Base-by-base conservation (phyloP, 2,329 filamentous ascomycete genomes). In the Dryadomyces quercivorus region DNA sequence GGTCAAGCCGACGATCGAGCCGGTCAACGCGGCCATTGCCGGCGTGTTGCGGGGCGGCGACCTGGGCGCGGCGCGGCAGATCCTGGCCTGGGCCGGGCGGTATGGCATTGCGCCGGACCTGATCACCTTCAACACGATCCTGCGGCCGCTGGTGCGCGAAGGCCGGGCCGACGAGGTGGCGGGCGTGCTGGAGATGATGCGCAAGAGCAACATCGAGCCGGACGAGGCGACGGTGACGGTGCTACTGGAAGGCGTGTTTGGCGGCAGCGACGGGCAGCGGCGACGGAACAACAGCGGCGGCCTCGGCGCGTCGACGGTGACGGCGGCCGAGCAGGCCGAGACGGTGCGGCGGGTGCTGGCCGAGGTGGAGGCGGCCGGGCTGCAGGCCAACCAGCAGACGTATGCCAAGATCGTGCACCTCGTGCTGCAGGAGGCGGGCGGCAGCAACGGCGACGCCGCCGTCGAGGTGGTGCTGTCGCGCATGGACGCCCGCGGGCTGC, bases 211-310 rank as follows among this genome's bases (percentile, higher is more conserved):
- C 2, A 66, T 88, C 31, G 60, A 73, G 34, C 77, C 83, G 1
- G 81, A 90, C 64, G 72, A 75, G n/a, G 77, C 76, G 6, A 93
- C 88, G 0, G 88, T 87, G 66, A 86, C 82, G 21, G 80, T 88
- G 58, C 74, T 93, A 55, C 72, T 93, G 8, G 81, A 85, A 45
- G 77, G 76, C 62, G 66, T 78, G 69, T 80, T 59, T 20, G 59
- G 57, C 61, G 63, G 69, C 36, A 15, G 3, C 36, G 36, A 40
- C 15, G 58, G 63, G 70, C 57, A 61, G 66, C 44, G 80, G 45
- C 62, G 68, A 55, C 62, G 31, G 63, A 73, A 50, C 18, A 8
- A n/a, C 6, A 16, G 64, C 70, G 2, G 66, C 72, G 2, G 66
- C 72, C 0, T 66, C n/a, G 42, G 9, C 4, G 45, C 20, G 21